These are phyloP conservation scores for Emmonsiellopsis sp. DNA, from an alignment of 2,329 filamentous ascomycete genomes.

Conservation along the genomic window DNA sequence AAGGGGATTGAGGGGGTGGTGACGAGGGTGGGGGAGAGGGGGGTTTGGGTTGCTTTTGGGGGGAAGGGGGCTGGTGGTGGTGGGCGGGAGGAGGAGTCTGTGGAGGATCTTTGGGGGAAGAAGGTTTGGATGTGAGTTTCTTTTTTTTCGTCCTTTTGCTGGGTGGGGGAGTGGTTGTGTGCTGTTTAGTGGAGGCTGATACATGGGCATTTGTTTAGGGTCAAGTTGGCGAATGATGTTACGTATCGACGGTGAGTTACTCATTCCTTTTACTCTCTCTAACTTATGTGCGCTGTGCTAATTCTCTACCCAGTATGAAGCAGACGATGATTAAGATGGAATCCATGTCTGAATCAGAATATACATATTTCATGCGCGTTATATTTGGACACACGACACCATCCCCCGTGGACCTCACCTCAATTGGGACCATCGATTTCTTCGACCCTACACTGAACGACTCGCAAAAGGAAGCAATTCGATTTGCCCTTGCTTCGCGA, in stretches of 20 bases:
- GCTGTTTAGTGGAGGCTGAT: slow-evolving; percentile 6
- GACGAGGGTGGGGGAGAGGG: slow-evolving; percentile 34
- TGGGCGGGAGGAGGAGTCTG: slow-evolving; percentile 32
- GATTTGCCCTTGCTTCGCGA: slow-evolving; percentile 73
- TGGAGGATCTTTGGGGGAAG: slow-evolving; percentile 43
- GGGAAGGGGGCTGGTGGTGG: slow-evolving; percentile 24
- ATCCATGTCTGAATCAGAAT: slow-evolving; percentile 47
- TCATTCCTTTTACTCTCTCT: neutral
- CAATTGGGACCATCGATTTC: slow-evolving; percentile 42
- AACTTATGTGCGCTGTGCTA: slow-evolving; percentile 6
- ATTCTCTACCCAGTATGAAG: slow-evolving; percentile 42
- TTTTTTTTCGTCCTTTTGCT: slow-evolving; percentile 1
- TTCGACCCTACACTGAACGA: slow-evolving; percentile 49
- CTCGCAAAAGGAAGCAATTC: slow-evolving; percentile 54
- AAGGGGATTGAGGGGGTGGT: slow-evolving; percentile 38
- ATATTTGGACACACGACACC: slow-evolving; percentile 52
- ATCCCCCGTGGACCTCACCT: slow-evolving; percentile 40
- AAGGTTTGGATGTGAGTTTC: slow-evolving; percentile 55
- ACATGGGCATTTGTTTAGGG: slow-evolving; percentile 29
- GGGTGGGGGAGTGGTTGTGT: neutral
- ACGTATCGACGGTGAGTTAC: slow-evolving; percentile 51
- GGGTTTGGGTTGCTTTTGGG: slow-evolving; percentile 38
- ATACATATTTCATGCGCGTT: slow-evolving; percentile 50
- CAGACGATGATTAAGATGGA: slow-evolving; percentile 54
- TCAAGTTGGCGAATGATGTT: slow-evolving; percentile 59